Base-by-base conservation (phyloP, 1,139 yeast genomes). In the Candida sp. region DNA sequence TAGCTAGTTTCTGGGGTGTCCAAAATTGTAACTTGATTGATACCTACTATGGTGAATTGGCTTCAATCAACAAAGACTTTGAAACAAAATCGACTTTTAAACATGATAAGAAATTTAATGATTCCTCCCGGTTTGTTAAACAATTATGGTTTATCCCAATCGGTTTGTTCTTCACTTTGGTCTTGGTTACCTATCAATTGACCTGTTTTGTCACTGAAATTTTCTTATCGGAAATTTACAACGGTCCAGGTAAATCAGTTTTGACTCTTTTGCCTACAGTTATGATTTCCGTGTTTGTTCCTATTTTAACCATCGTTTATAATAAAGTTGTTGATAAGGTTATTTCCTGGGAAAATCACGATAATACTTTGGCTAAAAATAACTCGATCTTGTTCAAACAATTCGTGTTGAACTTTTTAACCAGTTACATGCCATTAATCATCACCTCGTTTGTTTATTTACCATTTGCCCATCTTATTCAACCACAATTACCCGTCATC, bases 361-460 rank as follows among this genome's bases (percentile, higher is more conserved):
- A 79, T 43, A 81, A 82, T 46, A 71, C 73, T 36, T 74, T 73
- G 43, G 67, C 79, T 39, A 75, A 74, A 49, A 70, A 74, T 38
- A 75, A 75, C 46, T 86, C 96, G 0, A 68, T 71, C 45, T 68
- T 83, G 40, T 81, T 85, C 56, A 93, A 93, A 64, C 73, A 81
- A 52, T 91, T 88, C 63, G 78, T 87, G 4, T 77, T 89, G 58
- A 81, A 82, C 51, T 89, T 91, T 57, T 75, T 93, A 60, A 81
- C 95, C 2, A 79, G 89, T 50, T 93, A 88, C 63, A 79, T 84
- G 60, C 96, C 97, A 9, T 71, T 95, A 56, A 68, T 91, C 50
- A 81, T 93, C 51, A 89, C 98, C 5, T 76, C 95, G 4, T 93
- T 87, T 62, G 70, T 93, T 42, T 95, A 95, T 63, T 74, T 91